Percentiles rank a stretch among this genome's conserved stretches.
These are phyloP conservation scores for Botrytis deweyae DNA, from an alignment of 2,329 filamentous ascomycete species.

Conservation along the genomic window DNA sequence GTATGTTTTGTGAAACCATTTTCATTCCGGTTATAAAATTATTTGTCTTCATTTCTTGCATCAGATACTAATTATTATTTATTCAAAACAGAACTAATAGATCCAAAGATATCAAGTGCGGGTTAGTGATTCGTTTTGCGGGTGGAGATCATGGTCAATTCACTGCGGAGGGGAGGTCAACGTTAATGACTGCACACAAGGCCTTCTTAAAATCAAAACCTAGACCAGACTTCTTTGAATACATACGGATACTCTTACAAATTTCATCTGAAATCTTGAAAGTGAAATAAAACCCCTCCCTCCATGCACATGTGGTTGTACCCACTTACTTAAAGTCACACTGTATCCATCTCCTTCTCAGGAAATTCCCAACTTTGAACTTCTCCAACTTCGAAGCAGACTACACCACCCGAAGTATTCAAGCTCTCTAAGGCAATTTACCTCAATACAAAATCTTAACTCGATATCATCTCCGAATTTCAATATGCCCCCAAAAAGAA, in stretches of 20 bases:
- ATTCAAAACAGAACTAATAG: background rate
- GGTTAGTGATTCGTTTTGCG: background rate
- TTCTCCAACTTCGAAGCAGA: background rate
- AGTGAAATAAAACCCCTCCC: background rate
- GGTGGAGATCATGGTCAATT: background rate
- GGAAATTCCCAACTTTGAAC: no score
- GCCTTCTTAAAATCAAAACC: background rate
- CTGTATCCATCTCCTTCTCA: no score
- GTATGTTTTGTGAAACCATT: background rate
- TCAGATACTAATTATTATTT: background rate
- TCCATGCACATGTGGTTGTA: background rate
- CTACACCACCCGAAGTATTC: background rate
- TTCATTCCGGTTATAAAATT: background rate
- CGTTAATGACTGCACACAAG: background rate
- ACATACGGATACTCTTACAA: background rate
- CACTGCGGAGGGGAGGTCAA: background rate
- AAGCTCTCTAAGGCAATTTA: rapidly evolving
- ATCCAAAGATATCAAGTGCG: background rate
- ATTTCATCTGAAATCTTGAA: background rate
- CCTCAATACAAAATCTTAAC: rapidly evolving
- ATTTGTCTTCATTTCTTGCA: background rate
- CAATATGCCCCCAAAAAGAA: background rate
- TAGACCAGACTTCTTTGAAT: background rate
- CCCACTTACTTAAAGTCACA: background rate
- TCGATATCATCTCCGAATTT: background rate